Percentiles rank a stretch among this genome's conserved stretches.
Evolutionary conservation across 257 asterid species (phyloP).

Genomic region (Mentha longifolia): DNA sequence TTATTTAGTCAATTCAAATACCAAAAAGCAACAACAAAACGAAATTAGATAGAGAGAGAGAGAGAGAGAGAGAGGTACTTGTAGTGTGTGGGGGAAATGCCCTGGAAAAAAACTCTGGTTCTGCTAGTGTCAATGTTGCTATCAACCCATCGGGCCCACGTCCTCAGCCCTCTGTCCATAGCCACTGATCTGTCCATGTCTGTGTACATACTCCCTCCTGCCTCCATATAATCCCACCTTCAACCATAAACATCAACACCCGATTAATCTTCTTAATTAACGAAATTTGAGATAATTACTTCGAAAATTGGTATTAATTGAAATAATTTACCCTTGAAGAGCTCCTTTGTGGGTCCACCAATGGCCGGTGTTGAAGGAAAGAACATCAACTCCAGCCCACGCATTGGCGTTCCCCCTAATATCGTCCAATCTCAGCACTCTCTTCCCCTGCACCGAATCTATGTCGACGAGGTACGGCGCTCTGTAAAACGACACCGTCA

Average conservation of each 20-base stretch:
- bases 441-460: constrained; percentile 67
- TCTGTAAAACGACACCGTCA: constrained; percentile 75
- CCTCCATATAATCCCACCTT: constrained; percentile 91
- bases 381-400: constrained; percentile 82
- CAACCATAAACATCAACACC: not conserved
- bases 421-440: constrained; percentile 82
- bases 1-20: not conserved
- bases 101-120: constrained; percentile 78
- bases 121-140: constrained; percentile 57
- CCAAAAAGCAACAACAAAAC: not conserved
- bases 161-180: constrained; percentile 71
- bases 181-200: constrained; percentile 86
- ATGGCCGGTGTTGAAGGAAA: constrained; percentile 92
- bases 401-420: constrained; percentile 75
- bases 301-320: not conserved
- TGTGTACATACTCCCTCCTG: constrained; percentile 60
- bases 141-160: constrained; percentile 95
- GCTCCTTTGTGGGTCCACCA: constrained; percentile 95
- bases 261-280: not conserved
- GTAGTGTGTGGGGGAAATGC: constrained; percentile 94
- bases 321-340: constrained; percentile 69
- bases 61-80: constrained; percentile 39
- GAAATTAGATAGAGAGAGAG: not conserved
- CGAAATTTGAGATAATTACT: not conserved
- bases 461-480: constrained; percentile 94